These are phyloP conservation scores for Colletotrichum chlorophyti DNA, from an alignment of 2,329 filamentous ascomycete species.

Conservation along the genomic window DNA sequence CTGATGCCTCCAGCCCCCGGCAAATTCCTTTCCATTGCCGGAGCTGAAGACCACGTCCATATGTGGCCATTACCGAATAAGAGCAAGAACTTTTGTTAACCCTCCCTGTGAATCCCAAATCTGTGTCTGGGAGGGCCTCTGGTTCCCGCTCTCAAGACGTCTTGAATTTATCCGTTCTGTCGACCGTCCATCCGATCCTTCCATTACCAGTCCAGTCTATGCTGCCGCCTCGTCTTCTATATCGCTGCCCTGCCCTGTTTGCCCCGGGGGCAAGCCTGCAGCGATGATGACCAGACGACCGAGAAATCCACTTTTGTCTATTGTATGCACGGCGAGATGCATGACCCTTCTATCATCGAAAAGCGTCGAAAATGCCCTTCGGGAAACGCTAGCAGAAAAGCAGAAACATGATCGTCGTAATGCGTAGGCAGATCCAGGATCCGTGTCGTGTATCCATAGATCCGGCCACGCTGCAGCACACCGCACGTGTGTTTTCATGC, in stretches of 20 bases:
- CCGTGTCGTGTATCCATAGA: constrained; percentile 27
- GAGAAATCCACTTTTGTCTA: constrained; percentile 75
- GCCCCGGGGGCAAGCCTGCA: constrained; percentile 32
- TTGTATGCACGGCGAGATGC: constrained; percentile 46
- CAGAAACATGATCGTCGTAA: constrained; percentile 43
- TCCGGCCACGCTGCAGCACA: constrained; percentile 26
- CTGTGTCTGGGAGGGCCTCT: constrained; percentile 44
- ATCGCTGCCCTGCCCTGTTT: constrained; percentile 34
- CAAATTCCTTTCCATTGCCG: constrained; percentile 27
- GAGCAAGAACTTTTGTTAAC: constrained; percentile 36
- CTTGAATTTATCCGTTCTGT: constrained; percentile 28
- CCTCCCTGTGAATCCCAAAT: constrained; percentile 43
- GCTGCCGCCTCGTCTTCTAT: constrained; percentile 33
- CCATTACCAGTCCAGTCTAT: constrained; percentile 32
- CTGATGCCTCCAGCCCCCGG: constrained; percentile 34
- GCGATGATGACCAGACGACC: constrained; percentile 57
- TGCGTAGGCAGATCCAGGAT: constrained; percentile 30
- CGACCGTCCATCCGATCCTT: constrained; percentile 30
- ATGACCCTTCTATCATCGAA: constrained; percentile 46
- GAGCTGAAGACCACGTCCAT: constrained; percentile 30
- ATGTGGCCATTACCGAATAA: constrained; percentile 32
- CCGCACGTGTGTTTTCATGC: constrained; percentile 29
- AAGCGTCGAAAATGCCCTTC: constrained; percentile 43
- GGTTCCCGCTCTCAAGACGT: constrained; percentile 42
- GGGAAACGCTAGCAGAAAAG: constrained; percentile 40